These are phyloP conservation scores for Fistulifera pelliculosa DNA, from an alignment of 108 stramenopile genomes.

Conservation along the genomic window DNA sequence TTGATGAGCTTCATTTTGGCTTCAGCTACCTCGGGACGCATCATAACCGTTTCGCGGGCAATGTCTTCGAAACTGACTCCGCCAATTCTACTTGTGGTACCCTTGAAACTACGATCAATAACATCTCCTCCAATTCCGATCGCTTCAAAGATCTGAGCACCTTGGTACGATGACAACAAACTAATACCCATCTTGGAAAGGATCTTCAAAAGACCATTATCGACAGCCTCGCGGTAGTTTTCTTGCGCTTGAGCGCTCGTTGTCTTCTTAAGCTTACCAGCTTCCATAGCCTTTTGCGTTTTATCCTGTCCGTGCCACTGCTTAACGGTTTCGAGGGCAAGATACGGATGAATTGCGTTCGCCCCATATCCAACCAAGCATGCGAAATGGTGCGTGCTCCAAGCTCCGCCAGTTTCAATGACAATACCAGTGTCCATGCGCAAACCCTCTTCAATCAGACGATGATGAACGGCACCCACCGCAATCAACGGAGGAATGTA, in stretches of 20 bases:
- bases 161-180: conserved; percentile 87
- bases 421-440: conserved; percentile 89
- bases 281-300: conserved; percentile 78
- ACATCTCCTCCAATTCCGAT: conserved; percentile 87
- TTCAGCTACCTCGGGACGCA: conserved; percentile 69
- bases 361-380: conserved; percentile 92
- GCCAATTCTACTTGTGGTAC: conserved; percentile 87
- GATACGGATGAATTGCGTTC: conserved; percentile 91
- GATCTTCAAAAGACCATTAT: conserved; percentile 90
- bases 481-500: conserved; percentile 91
- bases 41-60: conserved; percentile 71
- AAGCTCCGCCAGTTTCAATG: conserved; percentile 87
- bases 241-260: conserved; percentile 80
- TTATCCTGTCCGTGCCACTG: conserved; percentile 70
- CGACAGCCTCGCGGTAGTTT: conserved; percentile 86
- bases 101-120: conserved; percentile 86
- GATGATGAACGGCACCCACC: conserved; percentile 94
- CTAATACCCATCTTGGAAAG: conserved; percentile 94
- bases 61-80: conserved; percentile 68
- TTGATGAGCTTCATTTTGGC: conserved; percentile 76
- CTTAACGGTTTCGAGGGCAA: conserved; percentile 92
- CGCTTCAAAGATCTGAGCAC: conserved; percentile 96
- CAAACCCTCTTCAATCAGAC: conserved; percentile 86
- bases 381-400: conserved; percentile 94
- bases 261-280: conserved; percentile 63